Base-by-base conservation (phyloP, 176 grass and related monocot genomes). In the Ensete glaucum region DNA sequence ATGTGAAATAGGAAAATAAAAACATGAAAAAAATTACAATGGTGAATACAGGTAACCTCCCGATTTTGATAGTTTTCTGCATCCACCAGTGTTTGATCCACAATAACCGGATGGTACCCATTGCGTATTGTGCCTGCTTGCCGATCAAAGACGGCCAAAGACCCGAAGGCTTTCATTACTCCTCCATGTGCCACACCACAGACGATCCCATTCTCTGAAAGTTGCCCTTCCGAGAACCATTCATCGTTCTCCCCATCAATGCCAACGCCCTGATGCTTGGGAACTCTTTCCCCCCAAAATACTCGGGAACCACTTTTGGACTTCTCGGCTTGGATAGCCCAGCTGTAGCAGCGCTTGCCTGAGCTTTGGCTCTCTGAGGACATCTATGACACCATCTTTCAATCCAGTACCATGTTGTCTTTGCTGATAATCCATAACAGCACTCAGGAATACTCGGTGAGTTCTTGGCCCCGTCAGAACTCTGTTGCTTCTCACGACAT, bases 261-360 rank as follows among this genome's bases (percentile, higher is more conserved):
- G 84, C 88, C 84, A 90, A 83, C 62, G 88, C 84, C 16, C 80
- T 70, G 54, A 90, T 83, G 75, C 88, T 90, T 54, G 88, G 74
- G 65, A 86, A 73, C 9, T 73, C 17, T 73, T 73, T 73, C 51
- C 13, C 22, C 11, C 55, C 71, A 23, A 8, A 54, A 73, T 15
- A 27, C 24, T 55, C 23, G 16, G 23, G 52, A 49, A 49, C 8
- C 15, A 17, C 12, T 73, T 55, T 13, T 12, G 20, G 3, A 7
- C 14, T 24, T 54, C 26, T 52, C 16, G 71, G 52, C 14, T 26
- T 17, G 16, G n/a, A 73, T 21, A 24, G 2, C 70, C n/a, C 49
- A 22, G 70, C 3, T 67, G 65, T 34, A 10, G 25, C 15, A 10
- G 2, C 20, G 43, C 8, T 34, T 67, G 24, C 10, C 26, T 48